phyloP scores from a whole-genome alignment of 169 alveolate species.

The Prorocentrum cordatum region DNA sequence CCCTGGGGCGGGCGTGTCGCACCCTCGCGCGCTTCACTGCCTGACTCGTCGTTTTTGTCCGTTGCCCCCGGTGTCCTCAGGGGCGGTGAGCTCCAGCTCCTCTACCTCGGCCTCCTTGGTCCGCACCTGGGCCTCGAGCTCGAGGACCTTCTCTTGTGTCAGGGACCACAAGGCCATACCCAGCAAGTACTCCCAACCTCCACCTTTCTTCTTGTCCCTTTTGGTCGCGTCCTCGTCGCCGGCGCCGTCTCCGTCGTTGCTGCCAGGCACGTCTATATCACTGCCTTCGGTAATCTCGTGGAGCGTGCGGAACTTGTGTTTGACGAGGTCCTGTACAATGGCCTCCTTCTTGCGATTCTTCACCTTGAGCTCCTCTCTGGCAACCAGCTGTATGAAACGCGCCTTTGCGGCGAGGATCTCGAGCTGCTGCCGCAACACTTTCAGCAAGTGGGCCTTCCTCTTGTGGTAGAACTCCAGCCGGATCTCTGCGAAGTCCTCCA shows the following conservation, averaged over 20 bases:
- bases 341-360: conserved; percentile 46
- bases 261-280: background rate
- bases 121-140: conserved; percentile 9
- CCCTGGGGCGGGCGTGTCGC: background rate
- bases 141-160: conserved; percentile 19
- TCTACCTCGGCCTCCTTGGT: conserved; percentile 45
- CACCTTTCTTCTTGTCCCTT: background rate
- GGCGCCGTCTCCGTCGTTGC: background rate
- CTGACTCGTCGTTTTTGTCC: background rate
- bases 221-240: background rate
- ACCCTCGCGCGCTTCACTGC: background rate
- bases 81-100: conserved; percentile 37
- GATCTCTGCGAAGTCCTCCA: conserved; percentile 87
- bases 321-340: conserved; percentile 41
- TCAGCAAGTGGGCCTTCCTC: conserved; percentile 36
- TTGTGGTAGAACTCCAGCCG: conserved; percentile 79
- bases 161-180: conserved; percentile 69
- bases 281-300: conserved; percentile 60
- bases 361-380: conserved; percentile 53
- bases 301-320: conserved; percentile 34
- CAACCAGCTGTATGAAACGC: conserved; percentile 42
- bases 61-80: background rate
- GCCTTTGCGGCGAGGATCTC: conserved; percentile 53
- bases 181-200: conserved; percentile 67
- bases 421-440: conserved; percentile 8